Conservation (phyloP, 2,329 filamentous ascomycete species). For the Ascosphaera aggregata region DNA sequence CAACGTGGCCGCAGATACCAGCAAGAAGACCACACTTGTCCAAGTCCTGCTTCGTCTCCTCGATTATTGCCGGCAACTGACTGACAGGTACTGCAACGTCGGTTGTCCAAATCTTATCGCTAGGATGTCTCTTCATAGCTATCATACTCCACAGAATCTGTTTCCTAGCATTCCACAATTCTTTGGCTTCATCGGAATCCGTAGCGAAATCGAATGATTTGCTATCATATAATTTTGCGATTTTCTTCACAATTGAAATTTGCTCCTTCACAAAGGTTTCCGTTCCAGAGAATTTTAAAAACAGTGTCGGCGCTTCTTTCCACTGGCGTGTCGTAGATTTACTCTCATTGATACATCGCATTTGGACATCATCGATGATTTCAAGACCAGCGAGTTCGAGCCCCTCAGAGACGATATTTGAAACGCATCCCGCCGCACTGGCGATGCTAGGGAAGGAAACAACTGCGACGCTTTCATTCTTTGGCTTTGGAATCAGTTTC, state of each 20-base stretch:
- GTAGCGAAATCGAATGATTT: slow-evolving; percentile 45
- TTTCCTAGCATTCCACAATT: slow-evolving; percentile 55
- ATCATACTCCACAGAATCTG: slow-evolving; percentile 52
- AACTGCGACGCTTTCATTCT: slow-evolving; percentile 60
- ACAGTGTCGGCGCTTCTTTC: slow-evolving; percentile 47
- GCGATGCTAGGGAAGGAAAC: slow-evolving; percentile 41
- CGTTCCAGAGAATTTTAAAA: slow-evolving; percentile 53
- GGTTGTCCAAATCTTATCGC: slow-evolving; percentile 50
- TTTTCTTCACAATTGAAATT: slow-evolving; percentile 33
- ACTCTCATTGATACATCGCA: slow-evolving; percentile 41
- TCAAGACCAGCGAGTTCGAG: slow-evolving; percentile 81
- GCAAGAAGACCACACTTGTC: slow-evolving; percentile 36
- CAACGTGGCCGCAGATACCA: slow-evolving; percentile 49
- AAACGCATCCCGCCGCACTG: slow-evolving; percentile 55
- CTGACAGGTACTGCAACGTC: slow-evolving; percentile 62
- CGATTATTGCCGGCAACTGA: slow-evolving; percentile 46
- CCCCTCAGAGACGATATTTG: slow-evolving; percentile 54
- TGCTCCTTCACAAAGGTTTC: slow-evolving; percentile 38
- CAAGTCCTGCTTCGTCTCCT: slow-evolving; percentile 43
- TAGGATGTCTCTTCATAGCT: slow-evolving; percentile 34
- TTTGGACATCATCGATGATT: slow-evolving; percentile 79
- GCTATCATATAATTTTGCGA: slow-evolving; percentile 30
- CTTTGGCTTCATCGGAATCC: slow-evolving; percentile 37
- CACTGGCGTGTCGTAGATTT: slow-evolving; percentile 28
- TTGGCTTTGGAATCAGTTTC: slow-evolving; percentile 62